Base-by-base conservation (phyloP, 164 flowering plant genomes). In the Taxillus chinensis region DNA sequence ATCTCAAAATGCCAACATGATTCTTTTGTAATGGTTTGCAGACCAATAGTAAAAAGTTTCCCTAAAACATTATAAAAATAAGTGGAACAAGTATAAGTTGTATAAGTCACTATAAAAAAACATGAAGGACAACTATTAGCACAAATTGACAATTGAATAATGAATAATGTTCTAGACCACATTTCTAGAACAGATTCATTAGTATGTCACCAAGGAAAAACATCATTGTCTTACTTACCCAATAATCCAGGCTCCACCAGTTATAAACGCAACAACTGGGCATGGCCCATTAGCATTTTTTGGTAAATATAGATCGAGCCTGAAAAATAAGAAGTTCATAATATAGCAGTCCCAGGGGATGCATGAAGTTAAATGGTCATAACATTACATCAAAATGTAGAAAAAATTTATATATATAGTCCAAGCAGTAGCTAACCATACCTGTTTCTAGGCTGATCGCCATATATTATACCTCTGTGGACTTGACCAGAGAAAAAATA, bases 161-260 rank as follows among this genome's bases (percentile, higher is more conserved):
- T 27, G 27, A 27, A 27, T 27, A 27, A 27, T 27, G 27, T 27
- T 27, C 27, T 27, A 9, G 10, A 12, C 10, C 52, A 12, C 2
- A n/a, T 52, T 52, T n/a, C 55, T 5, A 16, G 4, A n/a, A 27
- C n/a, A 52, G 55, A 4, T 52, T 4, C 27, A 52, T 11, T 37
- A 42, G 61, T 48, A 66, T 1, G 37, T 7, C 11, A 41, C 11
- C 8, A 52, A 2, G 52, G 41, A 10, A 54, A 43, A 58, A 27
- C n/a, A 55, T 37, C 37, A 10, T 7, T 39, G 40, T 63, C 66
- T 59, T 48, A 58, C 86, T 77, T 64, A 93, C 99, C 99, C 99
- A 70, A 93, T 90, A 56, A 93, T 90, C 97, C 97, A 93, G 10
- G 99, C 97, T 70, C 99, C 97, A 70, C 99, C 97, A 67, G 97